These are phyloP conservation scores for Chrysosporium queenslandicum DNA, from an alignment of 2,329 filamentous ascomycete species.

Conservation along the genomic window DNA sequence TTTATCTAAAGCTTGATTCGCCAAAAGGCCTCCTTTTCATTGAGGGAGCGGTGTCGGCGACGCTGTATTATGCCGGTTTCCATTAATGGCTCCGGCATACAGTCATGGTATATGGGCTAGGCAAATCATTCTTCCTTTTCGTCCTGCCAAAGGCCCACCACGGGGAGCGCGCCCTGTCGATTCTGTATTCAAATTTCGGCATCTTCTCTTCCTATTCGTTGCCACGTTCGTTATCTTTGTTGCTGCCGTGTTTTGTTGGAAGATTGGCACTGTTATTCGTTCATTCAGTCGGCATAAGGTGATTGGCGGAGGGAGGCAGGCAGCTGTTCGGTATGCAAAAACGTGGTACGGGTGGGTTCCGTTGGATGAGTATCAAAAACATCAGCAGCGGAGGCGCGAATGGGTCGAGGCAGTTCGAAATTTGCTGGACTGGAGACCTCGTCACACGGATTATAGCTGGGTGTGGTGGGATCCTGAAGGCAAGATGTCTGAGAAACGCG, in stretches of 20 bases:
- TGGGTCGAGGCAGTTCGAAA: conserved; percentile 19
- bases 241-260: conserved; percentile 32
- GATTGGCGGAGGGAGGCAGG: conserved; percentile 24
- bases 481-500: conserved; percentile 20
- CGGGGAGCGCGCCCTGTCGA: conserved; percentile 20
- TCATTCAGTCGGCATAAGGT: conserved; percentile 29
- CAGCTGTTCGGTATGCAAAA: conserved; percentile 28
- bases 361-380: conserved; percentile 24
- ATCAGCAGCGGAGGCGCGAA: conserved; percentile 21
- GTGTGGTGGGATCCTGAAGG: conserved; percentile 35
- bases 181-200: conserved; percentile 24
- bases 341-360: conserved; percentile 38
- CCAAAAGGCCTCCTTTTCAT: background rate
- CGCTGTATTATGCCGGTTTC: background rate
- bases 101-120: conserved; percentile 1
- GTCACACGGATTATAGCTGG: conserved; percentile 30
- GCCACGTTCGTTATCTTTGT: conserved; percentile 33
- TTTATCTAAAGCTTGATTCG: background rate
- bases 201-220: conserved; percentile 28
- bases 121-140: conserved; percentile 21
- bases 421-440: conserved; percentile 29
- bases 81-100: conserved; percentile 17
- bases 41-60: background rate
- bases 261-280: conserved; percentile 30
- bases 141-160: conserved; percentile 21